Percentiles rank a stretch among this genome's conserved stretches.
Evolutionary conservation across 495 filamentous ascomycete genomes (phyloP).

Genomic region (Penicillium parvum): DNA sequence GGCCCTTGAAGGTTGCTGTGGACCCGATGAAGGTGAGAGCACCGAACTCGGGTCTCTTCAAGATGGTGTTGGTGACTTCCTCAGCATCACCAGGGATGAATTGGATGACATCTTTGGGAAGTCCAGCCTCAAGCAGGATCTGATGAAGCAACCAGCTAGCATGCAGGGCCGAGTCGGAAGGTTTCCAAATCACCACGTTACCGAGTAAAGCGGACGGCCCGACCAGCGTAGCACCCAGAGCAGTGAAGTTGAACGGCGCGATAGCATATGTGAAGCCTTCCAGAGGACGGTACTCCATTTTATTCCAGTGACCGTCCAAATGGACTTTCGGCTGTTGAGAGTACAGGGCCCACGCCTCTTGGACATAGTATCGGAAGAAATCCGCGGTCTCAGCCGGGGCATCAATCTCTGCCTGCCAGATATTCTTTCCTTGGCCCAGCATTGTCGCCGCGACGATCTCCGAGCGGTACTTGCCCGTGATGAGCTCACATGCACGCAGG

Average conservation of each 20-base stretch:
- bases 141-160: conserved; percentile 72
- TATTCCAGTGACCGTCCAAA: conserved; percentile 60
- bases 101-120: conserved; percentile 74
- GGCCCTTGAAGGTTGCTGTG: conserved; percentile 67
- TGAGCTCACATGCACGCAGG: conserved; percentile 82
- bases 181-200: conserved; percentile 86
- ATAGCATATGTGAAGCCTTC: conserved; percentile 59
- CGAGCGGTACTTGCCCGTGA: conserved; percentile 84
- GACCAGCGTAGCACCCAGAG: conserved; percentile 73
- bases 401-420: conserved; percentile 96
- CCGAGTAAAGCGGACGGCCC: conserved; percentile 72
- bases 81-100: conserved; percentile 76
- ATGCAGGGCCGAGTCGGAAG: conserved; percentile 69
- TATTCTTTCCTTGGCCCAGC: conserved; percentile 92
- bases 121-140: conserved; percentile 75
- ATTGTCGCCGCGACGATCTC: conserved; percentile 90
- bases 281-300: conserved; percentile 70
- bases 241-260: conserved; percentile 58
- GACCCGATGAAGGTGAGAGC: conserved; percentile 77
- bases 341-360: conserved; percentile 69
- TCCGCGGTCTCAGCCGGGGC: conserved; percentile 83
- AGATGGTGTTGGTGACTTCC: conserved; percentile 63
- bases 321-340: conserved; percentile 63
- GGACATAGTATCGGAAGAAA: conserved; percentile 76
- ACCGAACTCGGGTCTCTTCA: conserved; percentile 63